Percentiles rank a stretch among this genome's conserved stretches.
Evolutionary conservation across 345 rosid genomes (phyloP).

Genomic region (Eucalyptus sp.): DNA sequence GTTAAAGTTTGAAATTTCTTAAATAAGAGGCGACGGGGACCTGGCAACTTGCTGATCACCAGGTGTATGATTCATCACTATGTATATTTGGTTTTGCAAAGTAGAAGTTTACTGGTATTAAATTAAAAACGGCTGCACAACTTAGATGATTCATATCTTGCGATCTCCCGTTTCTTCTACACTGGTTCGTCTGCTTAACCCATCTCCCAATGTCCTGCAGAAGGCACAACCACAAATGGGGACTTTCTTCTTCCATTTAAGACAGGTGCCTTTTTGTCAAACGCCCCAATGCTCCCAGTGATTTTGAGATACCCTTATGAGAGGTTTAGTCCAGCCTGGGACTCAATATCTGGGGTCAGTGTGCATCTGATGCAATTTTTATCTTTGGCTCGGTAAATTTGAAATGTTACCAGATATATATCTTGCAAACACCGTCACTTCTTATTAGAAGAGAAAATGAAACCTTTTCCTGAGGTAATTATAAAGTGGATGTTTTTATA

Average conservation of each 20-base stretch:
- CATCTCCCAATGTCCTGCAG: slow-evolving; percentile 20
- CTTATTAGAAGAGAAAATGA: not conserved
- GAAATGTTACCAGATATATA: not conserved
- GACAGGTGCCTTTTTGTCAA: slow-evolving; percentile 92
- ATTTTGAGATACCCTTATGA: slow-evolving; percentile 66
- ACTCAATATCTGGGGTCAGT: slow-evolving; percentile 87
- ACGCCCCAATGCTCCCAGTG: slow-evolving; percentile 79
- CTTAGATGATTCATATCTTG: not conserved
- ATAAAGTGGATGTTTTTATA: not conserved
- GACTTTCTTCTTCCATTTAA: slow-evolving; percentile 85
- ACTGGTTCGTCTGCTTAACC: not conserved
- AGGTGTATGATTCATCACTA: not conserved
- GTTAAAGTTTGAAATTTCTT: not conserved
- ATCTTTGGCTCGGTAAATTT: not conserved
- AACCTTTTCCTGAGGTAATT: not conserved
- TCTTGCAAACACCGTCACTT: not conserved
- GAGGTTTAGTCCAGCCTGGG: slow-evolving; percentile 95
- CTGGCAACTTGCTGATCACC: not conserved
- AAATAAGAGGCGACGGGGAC: not conserved
- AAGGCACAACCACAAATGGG: slow-evolving; percentile 98
- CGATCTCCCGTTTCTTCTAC: not conserved
- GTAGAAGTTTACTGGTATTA: not conserved
- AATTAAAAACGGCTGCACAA: not conserved
- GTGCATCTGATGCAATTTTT: not conserved
- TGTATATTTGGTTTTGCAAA: not conserved